These are phyloP conservation scores for Cladobotryum protrusum DNA, from an alignment of 2,329 filamentous ascomycete genomes.

Conservation along the genomic window DNA sequence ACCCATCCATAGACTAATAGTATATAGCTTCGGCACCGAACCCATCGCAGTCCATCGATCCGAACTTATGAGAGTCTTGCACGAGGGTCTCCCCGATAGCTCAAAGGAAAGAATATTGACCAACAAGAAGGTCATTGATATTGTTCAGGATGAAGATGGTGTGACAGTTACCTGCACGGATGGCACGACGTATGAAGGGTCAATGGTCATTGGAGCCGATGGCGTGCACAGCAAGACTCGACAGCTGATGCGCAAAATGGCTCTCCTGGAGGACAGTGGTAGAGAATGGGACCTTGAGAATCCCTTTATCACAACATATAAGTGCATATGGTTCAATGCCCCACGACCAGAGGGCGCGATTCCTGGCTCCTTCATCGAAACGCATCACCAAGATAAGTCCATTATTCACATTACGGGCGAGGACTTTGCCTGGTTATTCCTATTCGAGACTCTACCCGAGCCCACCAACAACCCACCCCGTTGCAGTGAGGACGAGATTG, in stretches of 20 bases:
- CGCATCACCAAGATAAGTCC: slow-evolving; percentile 17
- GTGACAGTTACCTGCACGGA: slow-evolving; percentile 28
- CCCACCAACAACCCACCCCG: slow-evolving; percentile 14
- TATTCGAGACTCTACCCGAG: slow-evolving; percentile 21
- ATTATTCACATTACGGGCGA: slow-evolving; percentile 22
- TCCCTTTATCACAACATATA: slow-evolving; percentile 17
- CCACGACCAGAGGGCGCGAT: slow-evolving; percentile 5
- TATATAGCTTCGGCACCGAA: slow-evolving; percentile 15
- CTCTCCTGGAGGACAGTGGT: slow-evolving; percentile 7
- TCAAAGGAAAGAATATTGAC: slow-evolving; percentile 22
- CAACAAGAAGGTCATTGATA: slow-evolving; percentile 20
- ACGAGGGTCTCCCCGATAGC: slow-evolving; percentile 19
- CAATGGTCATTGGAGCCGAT: slow-evolving; percentile 35
- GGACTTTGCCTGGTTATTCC: slow-evolving; percentile 22
- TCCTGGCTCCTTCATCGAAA: slow-evolving; percentile 14
- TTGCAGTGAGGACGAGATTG: slow-evolving; percentile 21
- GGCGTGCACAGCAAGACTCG: slow-evolving; percentile 33
- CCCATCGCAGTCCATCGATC: slow-evolving; percentile 25
- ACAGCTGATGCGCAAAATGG: slow-evolving; percentile 26
- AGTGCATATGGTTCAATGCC: slow-evolving; percentile 21
- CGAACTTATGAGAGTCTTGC: slow-evolving; percentile 23
- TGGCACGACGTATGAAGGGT: slow-evolving; percentile 25
- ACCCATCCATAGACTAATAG: not conserved
- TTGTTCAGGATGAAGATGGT: slow-evolving; percentile 12
- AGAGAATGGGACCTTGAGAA: not conserved